These are phyloP conservation scores for Juncus effusus DNA, from an alignment of 176 grass and related monocot genomes.

Conservation along the genomic window DNA sequence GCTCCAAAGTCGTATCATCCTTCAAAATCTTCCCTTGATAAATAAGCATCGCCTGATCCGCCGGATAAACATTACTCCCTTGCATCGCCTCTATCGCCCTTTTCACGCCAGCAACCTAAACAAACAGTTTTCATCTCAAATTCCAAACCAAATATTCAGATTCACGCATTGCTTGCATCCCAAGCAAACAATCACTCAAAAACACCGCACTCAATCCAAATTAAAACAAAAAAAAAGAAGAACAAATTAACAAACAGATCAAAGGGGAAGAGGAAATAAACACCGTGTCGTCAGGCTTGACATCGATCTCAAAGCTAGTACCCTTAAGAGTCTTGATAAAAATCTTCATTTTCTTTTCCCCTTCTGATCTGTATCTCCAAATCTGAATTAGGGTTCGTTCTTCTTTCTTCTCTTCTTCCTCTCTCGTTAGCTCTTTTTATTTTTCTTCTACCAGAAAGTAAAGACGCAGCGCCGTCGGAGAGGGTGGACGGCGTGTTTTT, in stretches of 20 bases:
- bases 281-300: slow-evolving; percentile 50
- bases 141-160: background rate
- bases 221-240: slow-evolving; percentile 4
- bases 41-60: slow-evolving; percentile 81
- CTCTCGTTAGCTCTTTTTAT: slow-evolving; percentile 19
- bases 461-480: slow-evolving; percentile 14
- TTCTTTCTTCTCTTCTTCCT: background rate
- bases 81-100: slow-evolving; percentile 55
- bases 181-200: background rate
- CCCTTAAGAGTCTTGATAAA: slow-evolving; percentile 78
- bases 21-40: slow-evolving; percentile 69
- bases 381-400: slow-evolving; percentile 26
- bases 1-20: slow-evolving; percentile 63
- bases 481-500: background rate
- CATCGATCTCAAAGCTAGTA: slow-evolving; percentile 74
- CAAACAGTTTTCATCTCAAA: slow-evolving; percentile 13
- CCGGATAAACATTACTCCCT: slow-evolving; percentile 61
- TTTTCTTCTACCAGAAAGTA: slow-evolving; percentile 14
- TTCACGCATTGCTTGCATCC: too few relatives aligned
- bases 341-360: slow-evolving; percentile 54
- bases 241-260: slow-evolving; percentile 15
- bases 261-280: background rate
- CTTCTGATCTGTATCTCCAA: background rate
- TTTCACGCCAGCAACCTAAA: slow-evolving; percentile 71
- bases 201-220: background rate